phyloP scores from a whole-genome alignment of 805 yeast species.

The Yarrowia deformans region DNA sequence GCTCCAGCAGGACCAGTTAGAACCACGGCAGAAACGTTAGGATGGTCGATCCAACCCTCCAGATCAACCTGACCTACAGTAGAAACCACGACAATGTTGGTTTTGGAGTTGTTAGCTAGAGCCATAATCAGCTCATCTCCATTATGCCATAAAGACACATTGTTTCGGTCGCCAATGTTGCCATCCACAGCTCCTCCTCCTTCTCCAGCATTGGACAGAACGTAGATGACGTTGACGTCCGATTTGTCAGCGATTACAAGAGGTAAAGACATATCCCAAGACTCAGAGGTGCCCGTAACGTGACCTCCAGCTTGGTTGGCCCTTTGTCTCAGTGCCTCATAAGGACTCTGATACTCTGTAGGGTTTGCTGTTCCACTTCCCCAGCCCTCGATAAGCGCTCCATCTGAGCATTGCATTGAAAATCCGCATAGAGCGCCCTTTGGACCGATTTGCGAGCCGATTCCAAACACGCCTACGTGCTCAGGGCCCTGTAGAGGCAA shows the following conservation, averaged over 20 bases:
- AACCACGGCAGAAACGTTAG: constrained; percentile 64
- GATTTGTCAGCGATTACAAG: constrained; percentile 42
- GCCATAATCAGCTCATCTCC: constrained; percentile 62
- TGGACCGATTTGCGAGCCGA: constrained; percentile 60
- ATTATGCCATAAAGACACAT: constrained; percentile 62
- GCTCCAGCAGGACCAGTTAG: constrained; percentile 66
- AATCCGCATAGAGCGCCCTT: constrained; percentile 59
- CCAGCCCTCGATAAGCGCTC: constrained; percentile 67
- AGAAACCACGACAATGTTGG: constrained; percentile 64
- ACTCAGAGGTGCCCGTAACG: constrained; percentile 7
- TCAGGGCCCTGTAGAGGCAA: constrained; percentile 59
- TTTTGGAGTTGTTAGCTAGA: constrained; percentile 59
- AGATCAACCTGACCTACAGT: constrained; percentile 67
- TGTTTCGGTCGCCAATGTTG: constrained; percentile 63
- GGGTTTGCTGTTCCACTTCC: constrained; percentile 68
- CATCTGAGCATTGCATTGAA: constrained; percentile 61
- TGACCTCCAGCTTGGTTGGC: constrained; percentile 49
- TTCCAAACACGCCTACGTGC: constrained; percentile 45
- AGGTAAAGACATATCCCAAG: constrained; percentile 2
- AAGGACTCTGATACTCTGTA: constrained; percentile 64
- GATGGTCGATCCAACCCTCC: constrained; percentile 63
- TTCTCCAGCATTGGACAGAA: constrained; percentile 64
- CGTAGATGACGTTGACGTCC: constrained; percentile 63
- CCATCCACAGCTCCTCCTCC: constrained; percentile 56
- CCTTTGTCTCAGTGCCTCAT: constrained; percentile 59